Evolutionary conservation across 331 rosid species (phyloP), one percentile per base, ranked within the genome.

Genomic region (Pyracantha coccinea): DNA sequence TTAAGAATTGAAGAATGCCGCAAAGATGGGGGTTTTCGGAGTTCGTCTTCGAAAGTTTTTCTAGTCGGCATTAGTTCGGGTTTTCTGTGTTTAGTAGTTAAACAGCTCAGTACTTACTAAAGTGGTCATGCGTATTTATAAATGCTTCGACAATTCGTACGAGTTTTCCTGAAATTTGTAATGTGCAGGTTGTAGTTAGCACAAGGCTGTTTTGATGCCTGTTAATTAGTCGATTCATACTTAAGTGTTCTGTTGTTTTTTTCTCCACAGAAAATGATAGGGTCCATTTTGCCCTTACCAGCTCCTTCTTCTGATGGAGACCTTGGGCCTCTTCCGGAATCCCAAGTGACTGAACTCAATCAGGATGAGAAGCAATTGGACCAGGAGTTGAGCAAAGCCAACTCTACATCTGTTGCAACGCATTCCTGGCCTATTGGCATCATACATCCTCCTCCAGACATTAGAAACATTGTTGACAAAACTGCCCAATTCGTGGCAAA

Each of bases 381-480:
- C 4, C 88, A 83, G 72, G 89, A 85, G 59, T 81, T 83, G 74
- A 82, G 71, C 64, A 80, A 76, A 17, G 27, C 79, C 27, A 78
- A 80, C 79, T 65, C 87, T 2, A 72, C 74, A 12, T 79, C 96
- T 0, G 82, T 93, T 78, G 97, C 98, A 0, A 88, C 96, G 16
- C 98, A 93, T 65, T 88, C 98, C 13, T 91, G 89, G 84, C 85
- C 95, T 23, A 91, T 93, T 80, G 98, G 98, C 64, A 93, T 93
- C 38, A 89, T 93, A 31, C 92, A 90, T 38, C 98, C 98, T 29
- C 98, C 98, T 69, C 93, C 89, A 0, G 98, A 93, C 29, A 91
- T 93, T 41, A 84, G 97, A 79, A 88, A 82, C 77, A 93, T 93
- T 68, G 98, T 91, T 23, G 98, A 93, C 74, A 93, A 93, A 73